phyloP scores from a whole-genome alignment of 1,139 yeast species.

The Sugiyamaella pinicola region DNA sequence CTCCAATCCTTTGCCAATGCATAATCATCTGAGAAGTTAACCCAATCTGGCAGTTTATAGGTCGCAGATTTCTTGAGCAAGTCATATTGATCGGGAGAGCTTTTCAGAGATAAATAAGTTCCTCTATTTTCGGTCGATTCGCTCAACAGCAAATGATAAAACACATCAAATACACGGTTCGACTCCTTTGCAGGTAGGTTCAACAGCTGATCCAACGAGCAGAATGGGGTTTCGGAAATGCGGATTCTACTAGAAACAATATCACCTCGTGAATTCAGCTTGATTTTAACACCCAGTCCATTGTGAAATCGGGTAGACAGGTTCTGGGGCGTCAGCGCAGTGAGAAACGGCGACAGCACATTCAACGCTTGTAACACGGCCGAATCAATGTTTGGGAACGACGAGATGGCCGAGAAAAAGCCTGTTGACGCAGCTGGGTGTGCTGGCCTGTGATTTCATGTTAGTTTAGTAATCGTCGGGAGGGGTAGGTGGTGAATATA shows the following conservation, averaged over 20 bases:
- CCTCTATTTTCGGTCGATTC: conserved; percentile 40
- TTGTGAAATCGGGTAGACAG: conserved; percentile 43
- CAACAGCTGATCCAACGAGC: conserved; percentile 41
- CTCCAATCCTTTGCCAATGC: conserved; percentile 48
- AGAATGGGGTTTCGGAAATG: conserved; percentile 39
- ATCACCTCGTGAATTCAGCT: conserved; percentile 41
- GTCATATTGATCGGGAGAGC: conserved; percentile 40
- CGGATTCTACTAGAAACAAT: conserved; percentile 41
- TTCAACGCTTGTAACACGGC: conserved; percentile 43
- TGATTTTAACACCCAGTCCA: conserved; percentile 41
- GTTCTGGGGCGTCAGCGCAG: conserved; percentile 44
- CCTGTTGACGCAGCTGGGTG: conserved; percentile 39
- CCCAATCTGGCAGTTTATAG: conserved; percentile 44
- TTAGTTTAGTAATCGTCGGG: no score
- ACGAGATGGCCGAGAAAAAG: conserved; percentile 38
- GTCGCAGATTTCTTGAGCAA: conserved; percentile 40
- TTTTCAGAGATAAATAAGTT: conserved; percentile 40
- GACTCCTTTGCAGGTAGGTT: conserved; percentile 34
- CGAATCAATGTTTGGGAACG: conserved; percentile 43
- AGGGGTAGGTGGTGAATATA: conserved; percentile 10
- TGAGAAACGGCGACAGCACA: conserved; percentile 45
- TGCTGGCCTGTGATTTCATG: conserved; percentile 32
- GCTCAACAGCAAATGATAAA: conserved; percentile 43
- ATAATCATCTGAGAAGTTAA: conserved; percentile 42
- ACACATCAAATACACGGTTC: conserved; percentile 44